phyloP scores from a whole-genome alignment of 352 stramenopile genomes.

The Thalassiosira mediterranea region DNA sequence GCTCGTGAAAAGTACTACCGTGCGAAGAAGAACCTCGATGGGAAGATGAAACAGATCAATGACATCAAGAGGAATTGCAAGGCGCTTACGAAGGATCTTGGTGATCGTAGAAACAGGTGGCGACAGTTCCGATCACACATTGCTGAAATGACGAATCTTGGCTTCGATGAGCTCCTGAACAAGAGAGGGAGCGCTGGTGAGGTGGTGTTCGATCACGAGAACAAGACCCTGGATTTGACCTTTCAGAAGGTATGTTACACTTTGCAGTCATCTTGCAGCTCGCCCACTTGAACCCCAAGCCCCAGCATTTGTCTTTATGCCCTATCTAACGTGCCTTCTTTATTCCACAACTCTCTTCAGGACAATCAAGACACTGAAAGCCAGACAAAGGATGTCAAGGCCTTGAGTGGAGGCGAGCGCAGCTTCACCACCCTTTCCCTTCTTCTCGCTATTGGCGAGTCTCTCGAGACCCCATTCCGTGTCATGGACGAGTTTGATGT shows the following conservation, averaged over 20 bases:
- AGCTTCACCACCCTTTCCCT: constrained; percentile 96
- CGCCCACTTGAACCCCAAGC: too few relatives aligned
- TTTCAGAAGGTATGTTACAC: constrained; percentile 80
- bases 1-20: constrained; percentile 75
- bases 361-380: constrained; percentile 65
- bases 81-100: constrained; percentile 66
- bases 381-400: constrained; percentile 95
- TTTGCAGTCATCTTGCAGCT: too few relatives aligned
- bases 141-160: constrained; percentile 57
- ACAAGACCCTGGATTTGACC: constrained; percentile 64
- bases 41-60: constrained; percentile 71
- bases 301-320: too few relatives aligned
- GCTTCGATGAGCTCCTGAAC: constrained; percentile 78
- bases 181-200: constrained; percentile 76
- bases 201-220: constrained; percentile 80
- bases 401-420: constrained; percentile 94
- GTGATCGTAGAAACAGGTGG: constrained; percentile 64
- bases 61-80: constrained; percentile 57
- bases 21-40: constrained; percentile 66
- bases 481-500: constrained; percentile 99
- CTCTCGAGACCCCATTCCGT: constrained; percentile 90
- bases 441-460: constrained; percentile 91
- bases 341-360: not conserved
- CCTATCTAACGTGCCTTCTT: too few relatives aligned
- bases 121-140: constrained; percentile 75